phyloP scores from a whole-genome alignment of 257 asterid genomes.

The Rubia yunnanensis region DNA sequence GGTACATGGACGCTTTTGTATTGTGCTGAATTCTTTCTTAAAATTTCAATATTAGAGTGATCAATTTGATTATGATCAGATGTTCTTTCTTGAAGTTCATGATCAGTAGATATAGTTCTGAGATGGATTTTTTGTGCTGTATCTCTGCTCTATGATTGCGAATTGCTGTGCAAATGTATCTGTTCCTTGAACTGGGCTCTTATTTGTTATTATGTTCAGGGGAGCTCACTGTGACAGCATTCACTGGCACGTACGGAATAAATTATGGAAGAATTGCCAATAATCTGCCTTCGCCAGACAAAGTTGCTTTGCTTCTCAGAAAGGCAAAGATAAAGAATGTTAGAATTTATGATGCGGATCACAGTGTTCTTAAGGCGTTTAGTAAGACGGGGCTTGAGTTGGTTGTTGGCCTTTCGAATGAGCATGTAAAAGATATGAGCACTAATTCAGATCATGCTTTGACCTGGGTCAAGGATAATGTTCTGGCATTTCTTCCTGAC shows the following conservation, averaged over 20 bases:
- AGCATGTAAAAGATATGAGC: conserved; percentile 55
- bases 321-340: conserved; percentile 89
- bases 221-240: conserved; percentile 33
- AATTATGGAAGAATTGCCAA: conserved; percentile 93
- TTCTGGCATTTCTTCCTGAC: conserved; percentile 72
- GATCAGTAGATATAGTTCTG: background rate
- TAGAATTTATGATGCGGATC: conserved; percentile 76
- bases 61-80: background rate
- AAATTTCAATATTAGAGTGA: background rate
- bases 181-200: conserved; percentile 1
- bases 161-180: background rate
- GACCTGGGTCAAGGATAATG: conserved; percentile 85
- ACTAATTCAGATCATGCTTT: conserved; percentile 58
- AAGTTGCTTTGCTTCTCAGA: conserved; percentile 66
- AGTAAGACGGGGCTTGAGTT: conserved; percentile 83
- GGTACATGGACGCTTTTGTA: conserved; percentile 4
- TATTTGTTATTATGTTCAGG: conserved; percentile 32
- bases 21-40: background rate
- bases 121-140: no score
- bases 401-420: conserved; percentile 81
- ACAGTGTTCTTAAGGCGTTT: conserved; percentile 70
- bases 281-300: conserved; percentile 84
- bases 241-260: conserved; percentile 90
- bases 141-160: background rate
- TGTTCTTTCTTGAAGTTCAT: conserved; percentile 1